These are phyloP conservation scores for Strobilomyces dryophilus DNA, from an alignment of 768 basidiomycete genomes.

Conservation along the genomic window DNA sequence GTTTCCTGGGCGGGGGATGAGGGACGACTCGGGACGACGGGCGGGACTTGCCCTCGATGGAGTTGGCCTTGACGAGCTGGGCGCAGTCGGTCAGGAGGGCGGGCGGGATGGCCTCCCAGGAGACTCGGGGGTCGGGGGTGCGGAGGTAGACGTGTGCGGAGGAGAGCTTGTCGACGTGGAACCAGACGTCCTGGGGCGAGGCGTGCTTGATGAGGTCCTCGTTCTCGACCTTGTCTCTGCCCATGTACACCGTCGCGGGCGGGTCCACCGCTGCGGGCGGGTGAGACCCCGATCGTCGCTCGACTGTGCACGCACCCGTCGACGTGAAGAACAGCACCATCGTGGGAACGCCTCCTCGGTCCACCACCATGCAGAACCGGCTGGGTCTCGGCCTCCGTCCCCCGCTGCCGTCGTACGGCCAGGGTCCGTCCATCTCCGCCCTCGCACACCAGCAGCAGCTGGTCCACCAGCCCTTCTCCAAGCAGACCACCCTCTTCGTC, in stretches of 20 bases:
- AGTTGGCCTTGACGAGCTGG: constrained; percentile 96
- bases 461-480: constrained; percentile 63
- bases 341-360: constrained; percentile 1
- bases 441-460: constrained; percentile 81
- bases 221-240: constrained; percentile 96
- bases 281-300: not conserved
- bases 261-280: constrained; percentile 49
- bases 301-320: constrained; percentile 29
- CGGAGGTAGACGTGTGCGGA: constrained; percentile 98
- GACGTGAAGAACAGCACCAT: constrained; percentile 70
- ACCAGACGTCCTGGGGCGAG: constrained; percentile 87
- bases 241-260: constrained; percentile 83
- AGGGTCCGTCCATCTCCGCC: constrained; percentile 88
- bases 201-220: constrained; percentile 94
- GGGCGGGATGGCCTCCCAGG: constrained; percentile 86
- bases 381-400: constrained; percentile 87
- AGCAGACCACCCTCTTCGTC: constrained; percentile 78
- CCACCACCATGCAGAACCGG: constrained; percentile 62
- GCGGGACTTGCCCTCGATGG: constrained; percentile 70
- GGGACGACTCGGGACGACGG: not conserved
- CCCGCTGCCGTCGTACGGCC: constrained; percentile 82
- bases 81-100: constrained; percentile 79
- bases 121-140: constrained; percentile 64
- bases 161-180: constrained; percentile 97
- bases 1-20: constrained; percentile 58